Base-by-base conservation (phyloP, 1,284 basidiomycete genomes). In the Austropuccinia psidii region DNA sequence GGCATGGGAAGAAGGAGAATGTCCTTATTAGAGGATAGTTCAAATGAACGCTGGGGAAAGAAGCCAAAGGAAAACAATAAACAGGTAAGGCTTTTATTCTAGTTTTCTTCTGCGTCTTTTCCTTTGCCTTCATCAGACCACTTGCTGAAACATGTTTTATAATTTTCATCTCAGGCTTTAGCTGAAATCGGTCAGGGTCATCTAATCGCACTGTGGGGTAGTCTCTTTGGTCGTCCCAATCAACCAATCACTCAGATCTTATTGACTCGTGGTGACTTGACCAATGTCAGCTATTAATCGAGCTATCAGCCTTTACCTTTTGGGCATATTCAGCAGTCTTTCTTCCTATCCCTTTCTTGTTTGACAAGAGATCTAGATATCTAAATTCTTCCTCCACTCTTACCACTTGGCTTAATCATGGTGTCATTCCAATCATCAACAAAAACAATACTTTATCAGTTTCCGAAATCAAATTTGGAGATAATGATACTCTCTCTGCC, bases 401-500 rank as follows among this genome's bases (percentile, higher is more conserved):
- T 80, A 88, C 88, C 45, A 91, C 95, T 78, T 84, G 96, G 17
- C 82, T 97, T 35, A 87, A 86, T 1, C 89, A 95, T 87, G 93
- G 93, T 17, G 90, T 96, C 0, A 87, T 97, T 0, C 93, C 87
- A 9, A 96, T 97, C 75, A 92, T 97, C 73, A 97, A 97, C 81
- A 93, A 97, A 81, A 97, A 97, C 78, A 93, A 97, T 80, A 96
- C 93, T 0, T 87, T 97, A 7, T 61, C 68, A 4, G 57, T 72
- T 17, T 78, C 77, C 1, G 95, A 99, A 88, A 96, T 98, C 77
- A 95, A 95, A 89, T 99, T 98, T 79, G 95, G 96, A 64, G 96
- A 98, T 83, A 98, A 98, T 80, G 96, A 99, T 80, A 98, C 95
- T 0, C 84, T 99, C 21, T 97, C 93, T 33, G 95, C 95, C 24